Evolutionary conservation across 2,329 filamentous ascomycete species (phyloP).

Genomic region (Aureobasidium sp.): DNA sequence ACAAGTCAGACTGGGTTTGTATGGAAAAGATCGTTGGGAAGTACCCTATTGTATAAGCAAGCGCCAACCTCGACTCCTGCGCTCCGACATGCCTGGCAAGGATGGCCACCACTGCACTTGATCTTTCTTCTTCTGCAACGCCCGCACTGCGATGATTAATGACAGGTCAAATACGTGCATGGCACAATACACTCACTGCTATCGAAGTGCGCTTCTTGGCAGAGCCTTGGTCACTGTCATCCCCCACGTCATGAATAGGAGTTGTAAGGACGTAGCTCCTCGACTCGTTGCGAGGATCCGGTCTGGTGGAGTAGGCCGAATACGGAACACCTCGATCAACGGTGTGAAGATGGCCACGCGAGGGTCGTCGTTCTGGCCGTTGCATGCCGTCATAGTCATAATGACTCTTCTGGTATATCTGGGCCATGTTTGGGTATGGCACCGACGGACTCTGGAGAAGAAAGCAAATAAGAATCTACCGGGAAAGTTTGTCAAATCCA

Average conservation of each 20-base stretch:
- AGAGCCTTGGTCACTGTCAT: constrained; percentile 30
- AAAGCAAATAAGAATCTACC: background rate
- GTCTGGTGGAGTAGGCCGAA: background rate
- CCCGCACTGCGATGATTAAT: constrained; percentile 57
- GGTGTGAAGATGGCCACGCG: background rate
- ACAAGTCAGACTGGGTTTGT: background rate
- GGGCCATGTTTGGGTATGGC: background rate
- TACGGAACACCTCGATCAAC: constrained; percentile 6
- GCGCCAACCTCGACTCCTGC: constrained; percentile 55
- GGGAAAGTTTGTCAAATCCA: background rate
- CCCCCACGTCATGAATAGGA: constrained; percentile 27
- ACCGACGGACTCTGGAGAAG: background rate
- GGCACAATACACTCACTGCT: constrained; percentile 46
- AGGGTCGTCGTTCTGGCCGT: background rate
- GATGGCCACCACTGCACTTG: constrained; percentile 79
- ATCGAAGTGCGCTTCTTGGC: constrained; percentile 12
- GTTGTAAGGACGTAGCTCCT: constrained; percentile 21
- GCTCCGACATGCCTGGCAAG: constrained; percentile 77
- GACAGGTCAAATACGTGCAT: constrained; percentile 39
- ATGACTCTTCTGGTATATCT: background rate
- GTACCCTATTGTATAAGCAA: constrained; percentile 76
- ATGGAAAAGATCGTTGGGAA: background rate
- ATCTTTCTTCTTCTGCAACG: constrained; percentile 93
- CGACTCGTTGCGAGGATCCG: background rate
- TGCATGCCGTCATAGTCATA: constrained; percentile 14